Evolutionary conservation across 148 eudicot genomes (phyloP).

Genomic region (Fagopyrum tataricum): DNA sequence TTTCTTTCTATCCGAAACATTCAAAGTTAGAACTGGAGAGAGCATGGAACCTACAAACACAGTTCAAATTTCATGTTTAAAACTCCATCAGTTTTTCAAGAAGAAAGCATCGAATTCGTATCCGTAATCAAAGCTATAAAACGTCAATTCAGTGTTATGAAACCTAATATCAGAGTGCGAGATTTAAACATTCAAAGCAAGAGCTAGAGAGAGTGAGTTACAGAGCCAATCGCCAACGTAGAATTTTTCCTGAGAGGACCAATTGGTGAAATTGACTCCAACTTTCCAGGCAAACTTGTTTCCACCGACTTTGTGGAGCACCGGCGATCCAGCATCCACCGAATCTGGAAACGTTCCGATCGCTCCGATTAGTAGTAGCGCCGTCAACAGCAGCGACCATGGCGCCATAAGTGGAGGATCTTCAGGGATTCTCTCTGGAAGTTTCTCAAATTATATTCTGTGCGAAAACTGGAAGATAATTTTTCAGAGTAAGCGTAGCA

Average conservation of each 20-base stretch:
- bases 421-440: not conserved
- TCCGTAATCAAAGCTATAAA: too few species aligned
- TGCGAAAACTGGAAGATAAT: not conserved
- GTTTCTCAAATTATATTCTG: not conserved
- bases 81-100: too few species aligned
- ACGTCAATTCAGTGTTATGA: too few species aligned
- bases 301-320: conserved; percentile 44
- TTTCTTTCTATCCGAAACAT: too few species aligned
- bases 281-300: conserved; percentile 32
- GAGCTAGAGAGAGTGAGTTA: conserved; percentile 18
- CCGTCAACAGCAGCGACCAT: not conserved
- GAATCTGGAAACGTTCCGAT: not conserved
- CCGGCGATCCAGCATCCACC: conserved; percentile 28
- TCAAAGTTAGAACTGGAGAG: too few species aligned
- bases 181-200: not conserved
- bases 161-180: too few species aligned
- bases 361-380: not conserved
- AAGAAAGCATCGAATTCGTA: too few species aligned
- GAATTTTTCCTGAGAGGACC: conserved; percentile 41
- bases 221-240: conserved; percentile 66
- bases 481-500: not conserved
- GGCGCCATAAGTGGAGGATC: not conserved
- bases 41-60: too few species aligned
- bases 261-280: conserved; percentile 37
- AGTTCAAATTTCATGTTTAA: too few species aligned